phyloP scores from a whole-genome alignment of 1,284 basidiomycete species.

The Cryptococcus amylolentus region DNA sequence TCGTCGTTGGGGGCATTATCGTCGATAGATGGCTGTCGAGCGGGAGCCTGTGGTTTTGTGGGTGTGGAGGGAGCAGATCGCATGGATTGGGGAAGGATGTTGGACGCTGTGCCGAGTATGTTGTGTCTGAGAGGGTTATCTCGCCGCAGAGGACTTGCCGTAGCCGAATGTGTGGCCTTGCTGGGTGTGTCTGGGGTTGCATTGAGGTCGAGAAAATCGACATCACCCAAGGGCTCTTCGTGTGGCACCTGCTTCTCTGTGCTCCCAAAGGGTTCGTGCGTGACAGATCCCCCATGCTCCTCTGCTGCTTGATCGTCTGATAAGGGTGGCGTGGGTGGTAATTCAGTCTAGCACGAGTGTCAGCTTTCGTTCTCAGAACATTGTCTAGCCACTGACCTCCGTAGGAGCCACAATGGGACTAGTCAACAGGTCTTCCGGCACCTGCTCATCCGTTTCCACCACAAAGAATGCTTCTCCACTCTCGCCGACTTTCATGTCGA shows the following conservation, averaged over 20 bases:
- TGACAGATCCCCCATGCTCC: slow-evolving; percentile 18
- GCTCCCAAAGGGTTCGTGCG: slow-evolving; percentile 45
- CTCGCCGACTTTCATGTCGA: slow-evolving; percentile 97
- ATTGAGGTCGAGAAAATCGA: slow-evolving; percentile 50
- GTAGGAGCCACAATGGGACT: slow-evolving; percentile 69
- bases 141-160: neutral
- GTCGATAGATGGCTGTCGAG: slow-evolving; percentile 6
- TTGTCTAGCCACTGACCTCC: slow-evolving; percentile 30
- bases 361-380: neutral
- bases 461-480: slow-evolving; percentile 99
- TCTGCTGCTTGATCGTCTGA: slow-evolving; percentile 1
- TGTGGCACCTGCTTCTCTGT: slow-evolving; percentile 32
- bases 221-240: slow-evolving; percentile 26
- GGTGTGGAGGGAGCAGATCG: slow-evolving; percentile 22
- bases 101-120: neutral
- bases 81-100: slow-evolving; percentile 22
- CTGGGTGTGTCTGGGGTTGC: slow-evolving; percentile 6
- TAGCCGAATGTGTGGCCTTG: neutral
- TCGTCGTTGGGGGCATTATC: neutral
- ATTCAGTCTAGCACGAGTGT: slow-evolving; percentile 3
- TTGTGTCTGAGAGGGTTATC: neutral
- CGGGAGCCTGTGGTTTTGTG: slow-evolving; percentile 13
- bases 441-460: slow-evolving; percentile 91
- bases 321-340: slow-evolving; percentile 11
- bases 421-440: slow-evolving; percentile 90